Base-by-base conservation (phyloP, 768 basidiomycete genomes). In the Galerina sulciceps region DNA sequence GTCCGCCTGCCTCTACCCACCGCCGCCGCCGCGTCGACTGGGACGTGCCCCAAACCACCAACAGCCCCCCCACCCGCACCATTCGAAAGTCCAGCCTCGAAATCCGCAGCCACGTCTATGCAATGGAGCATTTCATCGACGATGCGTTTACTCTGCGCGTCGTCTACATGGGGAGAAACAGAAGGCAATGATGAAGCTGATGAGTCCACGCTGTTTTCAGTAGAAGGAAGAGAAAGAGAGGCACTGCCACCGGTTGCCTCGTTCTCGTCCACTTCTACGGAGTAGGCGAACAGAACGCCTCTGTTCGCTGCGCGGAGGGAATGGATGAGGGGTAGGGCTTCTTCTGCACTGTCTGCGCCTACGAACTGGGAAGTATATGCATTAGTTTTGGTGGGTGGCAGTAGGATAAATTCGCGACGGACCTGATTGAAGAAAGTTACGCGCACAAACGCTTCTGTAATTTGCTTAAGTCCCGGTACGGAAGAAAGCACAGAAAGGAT, bases 361-460 rank as follows among this genome's bases (percentile, higher is more conserved):
- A 96, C 94, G 64, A 96, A 98, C 88, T 94, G 52, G 2, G 34
- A 4, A 49, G 1, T 17, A 43, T 38, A 17, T n/a, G 20, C 31
- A 31, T 18, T 9, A 34, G 31, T 13, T 10, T 6, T 36, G 15
- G 37, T 35, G 41, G 14, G 34, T 26, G 34, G 35, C 11, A 36
- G 1, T 22, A 13, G 2, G 15, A 55, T 64, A 17, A 31, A 31
- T 4, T 31, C 26, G 10, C 35, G 37, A 61, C 81, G 31, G 61
- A 89, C 91, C 76, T 96, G 94, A 45, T 84, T 81, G 67, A 94
- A 96, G 77, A 97, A 96, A 0, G 94, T 96, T 10, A 79, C 73
- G 41, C 91, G 80, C 5, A 96, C 89, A 53, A 91, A 68, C 1
- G 76, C 77, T 67, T 93, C 87, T 1, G 89, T 87, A 40, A 93